phyloP scores from a whole-genome alignment of 176 grass and related monocot genomes.

The Aegilops tauschii region DNA sequence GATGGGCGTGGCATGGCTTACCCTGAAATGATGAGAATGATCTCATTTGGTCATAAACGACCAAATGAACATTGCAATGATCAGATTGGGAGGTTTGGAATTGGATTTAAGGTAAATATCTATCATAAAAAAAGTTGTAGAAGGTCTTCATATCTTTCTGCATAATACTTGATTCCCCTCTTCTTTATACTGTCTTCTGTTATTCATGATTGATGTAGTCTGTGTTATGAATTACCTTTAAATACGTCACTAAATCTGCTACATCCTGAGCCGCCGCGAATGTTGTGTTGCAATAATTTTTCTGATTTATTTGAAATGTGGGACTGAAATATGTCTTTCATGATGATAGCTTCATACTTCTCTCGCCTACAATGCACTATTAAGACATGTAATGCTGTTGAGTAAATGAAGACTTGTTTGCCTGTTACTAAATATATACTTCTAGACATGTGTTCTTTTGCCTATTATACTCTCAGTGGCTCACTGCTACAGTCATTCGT shows the following conservation, averaged over 20 bases:
- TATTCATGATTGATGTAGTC: neutral
- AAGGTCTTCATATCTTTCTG: neutral
- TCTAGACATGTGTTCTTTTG: neutral
- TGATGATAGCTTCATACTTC: neutral
- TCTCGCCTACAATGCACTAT: neutral
- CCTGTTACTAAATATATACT: conserved; percentile 5
- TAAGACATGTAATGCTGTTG: neutral
- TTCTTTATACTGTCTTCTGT: conserved; percentile 3
- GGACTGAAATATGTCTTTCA: neutral
- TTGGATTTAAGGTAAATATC: conserved; percentile 78
- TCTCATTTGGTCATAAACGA: conserved; percentile 85
- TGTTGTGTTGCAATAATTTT: neutral
- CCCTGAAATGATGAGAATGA: conserved; percentile 71
- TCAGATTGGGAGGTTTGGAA: conserved; percentile 81
- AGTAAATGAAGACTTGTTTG: neutral
- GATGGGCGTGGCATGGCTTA: conserved; percentile 81
- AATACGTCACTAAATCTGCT: neutral
- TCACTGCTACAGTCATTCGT: neutral
- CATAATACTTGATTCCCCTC: neutral
- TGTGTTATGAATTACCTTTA: neutral
- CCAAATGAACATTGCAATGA: conserved; percentile 37
- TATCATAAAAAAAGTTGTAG: neutral
- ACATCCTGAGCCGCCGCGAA: neutral
- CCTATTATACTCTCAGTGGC: neutral
- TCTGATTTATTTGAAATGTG: neutral